Base-by-base conservation (phyloP, 2,329 filamentous ascomycete genomes). In the Arthrobotrys megalospora region DNA sequence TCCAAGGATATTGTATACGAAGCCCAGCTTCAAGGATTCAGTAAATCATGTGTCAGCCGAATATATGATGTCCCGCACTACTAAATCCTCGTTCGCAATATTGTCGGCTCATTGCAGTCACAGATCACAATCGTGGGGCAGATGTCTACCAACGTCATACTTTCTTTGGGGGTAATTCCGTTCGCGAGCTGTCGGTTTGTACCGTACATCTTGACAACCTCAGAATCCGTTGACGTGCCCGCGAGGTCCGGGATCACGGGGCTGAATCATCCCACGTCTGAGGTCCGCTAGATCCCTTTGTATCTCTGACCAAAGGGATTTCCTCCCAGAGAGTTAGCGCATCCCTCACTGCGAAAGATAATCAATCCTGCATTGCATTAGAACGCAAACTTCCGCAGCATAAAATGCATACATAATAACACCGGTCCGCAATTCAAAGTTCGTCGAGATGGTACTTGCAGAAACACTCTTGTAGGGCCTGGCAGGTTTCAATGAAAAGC, bases 1-100 rank as follows among this genome's bases (percentile, higher is more conserved):
- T 67, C 67, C 75, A 69, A 72, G 75, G 75, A 78, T 78, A 72
- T 72, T 72, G 75, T 78, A 78, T 72, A 78, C 75, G 67, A 78
- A 72, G 62, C 47, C 55, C 52, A 72, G 62, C 60, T 63, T 28
- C 73, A 77, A 77, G 73, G 73, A 77, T 77, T 67, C 43, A 58
- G 53, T 28, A 62, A 41, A 78, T 78, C 75, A 78, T 72, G 75
- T 78, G 75, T 68, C 67, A 72, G 67, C 75, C 67, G 67, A 72
- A 68, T 78, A 72, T 32, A 77, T 63, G 73, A 66, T 67, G 66
- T 77, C 73, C 73, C 66, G 73, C 73, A 77, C 73, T 48, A 52
- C 60, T 68, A 62, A 36, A 53, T 60, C 21, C 66, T 68, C 64
- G 41, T 36, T 71, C 66, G 52, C 66, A 77, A 67, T 41, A 66